phyloP scores from a whole-genome alignment of 371 early-diverging fungal species.

The Catenaria anguillulae region DNA sequence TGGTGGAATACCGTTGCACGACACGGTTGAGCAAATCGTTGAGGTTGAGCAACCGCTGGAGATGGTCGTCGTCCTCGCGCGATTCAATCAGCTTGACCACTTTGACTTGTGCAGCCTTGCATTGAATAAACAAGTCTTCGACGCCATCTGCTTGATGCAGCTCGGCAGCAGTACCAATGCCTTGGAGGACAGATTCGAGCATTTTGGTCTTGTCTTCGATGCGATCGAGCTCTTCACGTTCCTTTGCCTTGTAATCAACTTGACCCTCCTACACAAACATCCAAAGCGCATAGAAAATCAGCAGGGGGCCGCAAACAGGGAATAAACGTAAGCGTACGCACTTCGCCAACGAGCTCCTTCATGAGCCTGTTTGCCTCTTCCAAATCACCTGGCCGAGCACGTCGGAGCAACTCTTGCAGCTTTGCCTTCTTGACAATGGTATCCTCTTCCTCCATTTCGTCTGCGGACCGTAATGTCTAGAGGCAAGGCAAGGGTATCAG shows the following conservation, averaged over 20 bases:
- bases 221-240: constrained; percentile 58
- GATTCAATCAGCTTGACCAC: constrained; percentile 52
- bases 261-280: constrained; percentile 46
- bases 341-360: constrained; percentile 92
- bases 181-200: constrained; percentile 60
- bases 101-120: constrained; percentile 42
- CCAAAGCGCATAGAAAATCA: no score
- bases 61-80: constrained; percentile 45
- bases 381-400: constrained; percentile 81
- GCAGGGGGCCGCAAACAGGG: no score
- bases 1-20: not conserved
- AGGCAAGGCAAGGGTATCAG: no score
- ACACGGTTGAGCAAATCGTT: constrained; percentile 9
- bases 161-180: constrained; percentile 17
- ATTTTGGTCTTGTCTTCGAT: constrained; percentile 63
- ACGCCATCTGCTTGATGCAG: not conserved
- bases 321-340: constrained; percentile 15
- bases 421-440: constrained; percentile 76
- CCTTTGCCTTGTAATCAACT: constrained; percentile 69
- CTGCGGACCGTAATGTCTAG: constrained; percentile 52
- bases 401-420: constrained; percentile 86
- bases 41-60: constrained; percentile 11
- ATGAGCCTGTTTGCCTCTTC: constrained; percentile 87
- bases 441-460: constrained; percentile 89
- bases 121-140: constrained; percentile 26